Evolutionary conservation across 148 eudicot genomes (phyloP), one percentile per base, ranked within the genome.

Genomic region (Vaccinium vitisidaea): DNA sequence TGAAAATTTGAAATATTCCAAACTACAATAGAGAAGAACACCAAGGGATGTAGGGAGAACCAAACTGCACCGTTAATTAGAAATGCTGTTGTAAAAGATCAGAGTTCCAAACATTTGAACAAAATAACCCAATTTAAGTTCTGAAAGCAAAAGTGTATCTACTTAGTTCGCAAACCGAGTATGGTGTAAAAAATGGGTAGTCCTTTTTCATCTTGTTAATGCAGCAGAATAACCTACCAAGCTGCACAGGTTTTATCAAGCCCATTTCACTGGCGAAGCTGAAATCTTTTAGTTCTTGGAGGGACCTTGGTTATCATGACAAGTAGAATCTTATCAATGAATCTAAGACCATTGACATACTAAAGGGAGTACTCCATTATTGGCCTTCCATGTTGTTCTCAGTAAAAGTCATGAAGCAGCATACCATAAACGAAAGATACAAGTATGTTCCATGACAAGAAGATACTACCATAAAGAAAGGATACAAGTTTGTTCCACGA

Each of bases 401-500:
- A 67, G 13, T 75, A 48, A 19, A 46, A 50, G 5, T 79, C 25
- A 55, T 13, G n/a, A 55, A 63, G 32, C 11, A 65, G n/a, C 67
- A 79, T 79, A 86, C n/a, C 73, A 69, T 50, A 86, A 84, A 27
- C 69, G 63, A 94, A 96, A 98, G 99, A 96, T 96, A 96, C 99
- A 91, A 84, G 99, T 92, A 84, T 85, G 94, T 90, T 94, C 95
- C 89, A 87, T 76, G 83, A 87, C 84, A 71, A 96, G 92, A 83
- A 88, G 92, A 80, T 87, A 36, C 39, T 79, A 86, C n/a, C 73
- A 69, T 50, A 86, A 84, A 27, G 74, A 70, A 94, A 96, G 99
- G 99, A 96, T 96, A 96, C 99, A 91, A 84, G 99, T 92, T 83
- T 85, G 94, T 90, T 94, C 95, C 89, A 87, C 78, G 83, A 87